These are phyloP conservation scores for Cucumis melo DNA, from an alignment of 306 rosid species.

Conservation along the genomic window DNA sequence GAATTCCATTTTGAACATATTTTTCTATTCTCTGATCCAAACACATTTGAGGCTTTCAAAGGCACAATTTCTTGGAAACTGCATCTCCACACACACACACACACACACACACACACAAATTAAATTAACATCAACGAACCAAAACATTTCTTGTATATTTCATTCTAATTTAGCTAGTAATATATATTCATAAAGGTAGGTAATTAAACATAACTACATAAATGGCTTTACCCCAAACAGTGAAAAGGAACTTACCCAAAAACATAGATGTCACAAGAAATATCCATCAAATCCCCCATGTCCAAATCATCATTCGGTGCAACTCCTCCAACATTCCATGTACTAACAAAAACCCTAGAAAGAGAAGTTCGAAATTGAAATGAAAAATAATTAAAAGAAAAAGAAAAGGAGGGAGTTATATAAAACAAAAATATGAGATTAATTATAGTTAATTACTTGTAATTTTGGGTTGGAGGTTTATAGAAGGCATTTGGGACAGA, in stretches of 20 bases:
- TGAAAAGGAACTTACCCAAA: conserved; percentile 41
- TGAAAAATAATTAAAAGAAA: not conserved
- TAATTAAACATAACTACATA: no score
- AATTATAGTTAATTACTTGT: conserved; percentile 16
- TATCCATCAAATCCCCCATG: conserved; percentile 49
- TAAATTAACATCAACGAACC: no score
- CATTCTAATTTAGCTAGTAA: no score
- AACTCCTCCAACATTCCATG: conserved; percentile 90
- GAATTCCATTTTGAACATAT: conserved; percentile 56
- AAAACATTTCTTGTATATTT: no score
- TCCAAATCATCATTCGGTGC: conserved; percentile 55
- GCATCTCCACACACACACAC: no score
- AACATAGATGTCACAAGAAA: conserved; percentile 64
- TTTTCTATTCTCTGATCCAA: conserved; percentile 51
- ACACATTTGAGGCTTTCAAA: conserved; percentile 60
- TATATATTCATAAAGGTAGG: no score
- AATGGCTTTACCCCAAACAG: not conserved
- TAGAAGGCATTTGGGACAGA: conserved; percentile 8
- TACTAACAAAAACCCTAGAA: conserved; percentile 60
- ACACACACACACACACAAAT: no score
- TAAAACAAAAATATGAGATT: not conserved
- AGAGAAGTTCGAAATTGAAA: not conserved
- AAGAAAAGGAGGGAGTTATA: not conserved
- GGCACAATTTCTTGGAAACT: conserved; percentile 96
- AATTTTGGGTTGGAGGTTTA: conserved; percentile 24